phyloP scores from a whole-genome alignment of 108 stramenopile genomes.

The Aurantiochytrium sp. region DNA sequence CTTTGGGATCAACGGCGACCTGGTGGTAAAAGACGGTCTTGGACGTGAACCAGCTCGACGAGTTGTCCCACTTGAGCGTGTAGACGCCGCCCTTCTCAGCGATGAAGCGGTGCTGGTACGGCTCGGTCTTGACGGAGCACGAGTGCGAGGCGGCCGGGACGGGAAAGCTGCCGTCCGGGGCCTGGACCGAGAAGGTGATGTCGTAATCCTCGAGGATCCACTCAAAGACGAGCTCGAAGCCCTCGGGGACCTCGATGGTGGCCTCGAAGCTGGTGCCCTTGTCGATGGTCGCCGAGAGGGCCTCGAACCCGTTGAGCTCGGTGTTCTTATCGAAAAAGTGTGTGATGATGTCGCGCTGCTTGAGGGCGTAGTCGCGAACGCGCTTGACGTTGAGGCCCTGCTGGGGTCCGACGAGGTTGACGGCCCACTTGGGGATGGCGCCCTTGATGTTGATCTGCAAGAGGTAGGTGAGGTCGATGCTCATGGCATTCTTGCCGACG shows the following conservation, averaged over 20 bases:
- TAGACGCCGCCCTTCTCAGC: not conserved
- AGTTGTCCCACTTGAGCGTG: slow-evolving; percentile 23
- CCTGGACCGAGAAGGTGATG: not conserved
- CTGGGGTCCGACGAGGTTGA: slow-evolving; percentile 15
- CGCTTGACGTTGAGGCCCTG: slow-evolving; percentile 31
- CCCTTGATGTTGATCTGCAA: slow-evolving; percentile 29
- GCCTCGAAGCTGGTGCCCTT: slow-evolving; percentile 16
- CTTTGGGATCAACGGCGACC: not conserved
- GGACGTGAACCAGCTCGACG: slow-evolving; percentile 22
- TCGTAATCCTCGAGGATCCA: slow-evolving; percentile 3
- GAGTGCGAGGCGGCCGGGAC: slow-evolving; percentile 16
- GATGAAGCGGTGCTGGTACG: not conserved
- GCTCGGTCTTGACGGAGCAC: not conserved
- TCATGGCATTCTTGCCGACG: slow-evolving; percentile 24
- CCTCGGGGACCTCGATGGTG: not conserved
- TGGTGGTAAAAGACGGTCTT: slow-evolving; percentile 28
- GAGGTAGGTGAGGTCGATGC: slow-evolving; percentile 29
- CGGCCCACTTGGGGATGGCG: slow-evolving; percentile 17
- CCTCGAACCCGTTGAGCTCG: slow-evolving; percentile 10
- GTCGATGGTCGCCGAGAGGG: not conserved
- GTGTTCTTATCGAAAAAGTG: slow-evolving; percentile 10
- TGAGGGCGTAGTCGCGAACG: slow-evolving; percentile 25
- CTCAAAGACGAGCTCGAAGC: not conserved
- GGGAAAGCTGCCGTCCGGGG: not conserved
- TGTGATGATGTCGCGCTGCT: slow-evolving; percentile 3